Percentiles rank a stretch among this genome's conserved stretches.
phyloP scores from a whole-genome alignment of 148 eudicot species.

The Euryodendron excelsum region DNA sequence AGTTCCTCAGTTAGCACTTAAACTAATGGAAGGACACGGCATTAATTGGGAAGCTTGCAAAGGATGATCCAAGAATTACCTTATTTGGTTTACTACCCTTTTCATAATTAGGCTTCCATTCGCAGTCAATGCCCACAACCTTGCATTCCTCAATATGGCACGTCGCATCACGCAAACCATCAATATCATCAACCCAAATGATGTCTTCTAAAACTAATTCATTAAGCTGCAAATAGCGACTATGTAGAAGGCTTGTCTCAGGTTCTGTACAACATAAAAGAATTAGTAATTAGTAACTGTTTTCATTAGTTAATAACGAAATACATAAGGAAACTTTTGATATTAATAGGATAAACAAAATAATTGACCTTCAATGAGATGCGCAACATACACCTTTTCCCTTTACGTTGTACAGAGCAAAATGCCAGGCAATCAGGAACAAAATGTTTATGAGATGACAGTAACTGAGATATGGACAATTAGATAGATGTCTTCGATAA shows the following conservation, averaged over 20 bases:
- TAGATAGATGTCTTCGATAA: neutral
- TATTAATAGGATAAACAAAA: neutral
- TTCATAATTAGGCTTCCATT: conserved; percentile 90
- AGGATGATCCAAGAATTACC: conserved; percentile 38
- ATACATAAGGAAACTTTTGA: neutral
- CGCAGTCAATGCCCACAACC: conserved; percentile 92
- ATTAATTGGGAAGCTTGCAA: neutral
- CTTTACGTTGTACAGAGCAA: neutral
- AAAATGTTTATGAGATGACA: neutral
- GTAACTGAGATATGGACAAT: neutral
- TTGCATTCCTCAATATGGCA: conserved; percentile 75
- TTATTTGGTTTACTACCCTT: conserved; percentile 84
- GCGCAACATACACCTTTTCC: neutral
- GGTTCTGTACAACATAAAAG: conserved; percentile 43
- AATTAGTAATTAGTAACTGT: conserved; percentile 3
- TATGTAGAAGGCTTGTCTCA: conserved; percentile 39
- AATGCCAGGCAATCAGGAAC: neutral
- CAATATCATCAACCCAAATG: conserved; percentile 79
- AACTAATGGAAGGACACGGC: neutral
- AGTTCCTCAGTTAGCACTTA: neutral
- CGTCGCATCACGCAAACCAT: conserved; percentile 60
- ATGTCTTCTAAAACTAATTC: conserved; percentile 65
- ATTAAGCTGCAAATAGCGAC: conserved; percentile 59
- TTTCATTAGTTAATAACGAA: neutral
- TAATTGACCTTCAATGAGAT: neutral